phyloP scores from a whole-genome alignment of 148 eudicot species.

The Fagopyrum homotropicum region DNA sequence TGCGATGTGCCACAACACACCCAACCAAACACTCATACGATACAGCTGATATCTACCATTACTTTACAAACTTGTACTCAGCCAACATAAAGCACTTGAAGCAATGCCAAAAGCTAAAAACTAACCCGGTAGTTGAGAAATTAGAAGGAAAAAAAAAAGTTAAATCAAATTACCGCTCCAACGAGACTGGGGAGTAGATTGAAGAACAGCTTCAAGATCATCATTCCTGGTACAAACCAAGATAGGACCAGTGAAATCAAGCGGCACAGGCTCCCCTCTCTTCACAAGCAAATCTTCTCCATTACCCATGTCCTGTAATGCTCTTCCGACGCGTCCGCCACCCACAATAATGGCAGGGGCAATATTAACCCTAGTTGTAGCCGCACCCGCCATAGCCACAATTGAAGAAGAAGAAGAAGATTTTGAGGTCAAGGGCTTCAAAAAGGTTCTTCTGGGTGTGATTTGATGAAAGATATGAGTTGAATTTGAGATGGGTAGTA shows the following conservation, averaged over 20 bases:
- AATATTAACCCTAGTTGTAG: constrained; percentile 29
- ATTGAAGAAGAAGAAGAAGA: constrained; percentile 6
- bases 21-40: too few species aligned
- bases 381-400: constrained; percentile 19
- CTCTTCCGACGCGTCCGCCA: constrained; percentile 83
- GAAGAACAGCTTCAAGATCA: constrained; percentile 88
- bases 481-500: constrained; percentile 13
- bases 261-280: constrained; percentile 78
- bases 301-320: constrained; percentile 69
- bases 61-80: background rate
- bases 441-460: constrained; percentile 11
- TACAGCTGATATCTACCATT: too few species aligned
- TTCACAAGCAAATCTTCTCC: constrained; percentile 71
- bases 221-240: constrained; percentile 92
- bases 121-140: background rate
- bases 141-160: background rate
- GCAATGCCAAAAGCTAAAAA: too few species aligned
- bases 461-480: constrained; percentile 30
- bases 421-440: constrained; percentile 1
- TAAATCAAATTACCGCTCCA: constrained; percentile 53
- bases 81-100: background rate
- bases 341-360: constrained; percentile 83
- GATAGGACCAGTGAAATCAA: constrained; percentile 75
- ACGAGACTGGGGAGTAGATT: constrained; percentile 68
- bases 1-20: background rate